A percentile compares a stretch with the other conserved stretches of the same genome.
These are phyloP conservation scores for Xerocomellus intermedius DNA, from an alignment of 768 basidiomycete species.

Conservation along the genomic window DNA sequence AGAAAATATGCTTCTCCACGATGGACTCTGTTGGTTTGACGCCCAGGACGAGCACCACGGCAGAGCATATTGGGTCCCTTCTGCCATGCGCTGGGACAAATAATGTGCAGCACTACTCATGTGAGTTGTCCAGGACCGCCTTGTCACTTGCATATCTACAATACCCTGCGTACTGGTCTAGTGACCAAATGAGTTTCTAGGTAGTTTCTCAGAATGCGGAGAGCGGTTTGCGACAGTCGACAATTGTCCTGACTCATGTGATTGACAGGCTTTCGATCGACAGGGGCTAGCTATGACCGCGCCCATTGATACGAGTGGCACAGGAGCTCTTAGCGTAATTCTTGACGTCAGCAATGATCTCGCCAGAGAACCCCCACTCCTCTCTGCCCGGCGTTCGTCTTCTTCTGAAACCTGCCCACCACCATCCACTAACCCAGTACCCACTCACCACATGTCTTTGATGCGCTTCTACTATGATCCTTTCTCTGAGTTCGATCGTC, in stretches of 20 bases:
- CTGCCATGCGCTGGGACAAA: slow-evolving; percentile 82
- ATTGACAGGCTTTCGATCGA: background rate
- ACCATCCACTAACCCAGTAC: background rate
- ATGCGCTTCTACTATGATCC: slow-evolving; percentile 37
- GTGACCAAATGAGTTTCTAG: too few relatives aligned
- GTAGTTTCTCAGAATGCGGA: too few relatives aligned
- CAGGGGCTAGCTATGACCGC: background rate
- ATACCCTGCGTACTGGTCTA: too few relatives aligned
- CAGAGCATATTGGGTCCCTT: slow-evolving; percentile 83
- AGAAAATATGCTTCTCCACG: slow-evolving; percentile 86
- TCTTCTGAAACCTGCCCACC: background rate
- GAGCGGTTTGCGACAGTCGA: too few relatives aligned
- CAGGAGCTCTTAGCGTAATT: slow-evolving; percentile 1
- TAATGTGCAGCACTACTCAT: slow-evolving; percentile 23
- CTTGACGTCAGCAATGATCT: slow-evolving; percentile 4
- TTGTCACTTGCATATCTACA: too few relatives aligned
- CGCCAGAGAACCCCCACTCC: background rate
- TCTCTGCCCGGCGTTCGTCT: too few relatives aligned
- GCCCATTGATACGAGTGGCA: background rate
- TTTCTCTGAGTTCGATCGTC: slow-evolving; percentile 42
- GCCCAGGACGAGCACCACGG: slow-evolving; percentile 72
- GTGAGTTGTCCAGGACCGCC: too few relatives aligned
- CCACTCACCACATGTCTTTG: slow-evolving; percentile 22
- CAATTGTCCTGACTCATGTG: background rate
- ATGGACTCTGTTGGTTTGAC: slow-evolving; percentile 95